Conservation (phyloP, 306 rosid genomes). For the Vigna mungo region DNA sequence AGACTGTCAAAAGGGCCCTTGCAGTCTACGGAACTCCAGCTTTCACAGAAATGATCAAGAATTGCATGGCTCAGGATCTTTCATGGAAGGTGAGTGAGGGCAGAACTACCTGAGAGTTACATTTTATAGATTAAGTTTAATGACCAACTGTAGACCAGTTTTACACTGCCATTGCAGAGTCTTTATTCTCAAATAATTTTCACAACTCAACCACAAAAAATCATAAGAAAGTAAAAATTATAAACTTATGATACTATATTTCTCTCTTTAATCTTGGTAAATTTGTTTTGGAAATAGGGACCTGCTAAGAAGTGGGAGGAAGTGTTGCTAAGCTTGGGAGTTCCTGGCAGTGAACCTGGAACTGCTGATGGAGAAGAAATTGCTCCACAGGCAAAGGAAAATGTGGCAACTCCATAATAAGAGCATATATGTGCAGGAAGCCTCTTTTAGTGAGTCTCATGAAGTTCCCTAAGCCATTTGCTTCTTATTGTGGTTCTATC, state of each 20-base stretch:
- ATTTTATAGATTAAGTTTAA: not conserved
- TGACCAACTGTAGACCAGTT: too few species aligned
- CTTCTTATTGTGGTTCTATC: not conserved
- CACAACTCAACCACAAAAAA: not conserved
- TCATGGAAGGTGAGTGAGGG: slow-evolving; percentile 76
- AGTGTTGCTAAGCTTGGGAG: slow-evolving; percentile 65
- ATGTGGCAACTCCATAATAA: slow-evolving; percentile 67
- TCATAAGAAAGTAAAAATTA: not conserved
- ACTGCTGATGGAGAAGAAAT: slow-evolving; percentile 77
- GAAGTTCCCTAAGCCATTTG: not conserved
- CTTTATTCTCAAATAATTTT: too few species aligned
- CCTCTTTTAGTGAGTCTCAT: slow-evolving; percentile 11
- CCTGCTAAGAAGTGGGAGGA: slow-evolving; percentile 90
- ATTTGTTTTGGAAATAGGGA: slow-evolving; percentile 50
- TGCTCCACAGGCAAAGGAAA: slow-evolving; percentile 81
- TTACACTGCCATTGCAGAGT: too few species aligned
- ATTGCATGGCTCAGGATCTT: slow-evolving; percentile 84
- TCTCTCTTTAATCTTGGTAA: not conserved
- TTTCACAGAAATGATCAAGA: slow-evolving; percentile 64
- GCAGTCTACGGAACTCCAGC: slow-evolving; percentile 58
- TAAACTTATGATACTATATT: not conserved
- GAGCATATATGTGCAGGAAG: slow-evolving; percentile 26
- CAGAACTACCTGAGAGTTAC: too few species aligned
- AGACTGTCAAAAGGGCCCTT: slow-evolving; percentile 62
- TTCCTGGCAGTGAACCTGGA: slow-evolving; percentile 66